Evolutionary conservation across 805 yeast genomes (phyloP), one percentile per base, ranked within the genome.

Genomic region (Candida fluviatilis): DNA sequence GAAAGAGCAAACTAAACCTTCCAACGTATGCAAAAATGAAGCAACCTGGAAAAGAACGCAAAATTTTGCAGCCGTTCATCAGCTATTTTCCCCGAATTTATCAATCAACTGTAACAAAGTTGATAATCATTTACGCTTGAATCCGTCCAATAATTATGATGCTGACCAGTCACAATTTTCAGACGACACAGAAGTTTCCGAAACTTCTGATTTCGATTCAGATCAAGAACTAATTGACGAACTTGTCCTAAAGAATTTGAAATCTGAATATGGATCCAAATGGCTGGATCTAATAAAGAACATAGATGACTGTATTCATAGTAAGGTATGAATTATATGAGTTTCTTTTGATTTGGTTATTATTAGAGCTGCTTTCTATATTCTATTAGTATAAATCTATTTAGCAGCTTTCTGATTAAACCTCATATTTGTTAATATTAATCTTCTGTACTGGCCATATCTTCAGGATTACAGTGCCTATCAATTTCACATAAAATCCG

Each of bases 401-500:
- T n/a, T n/a, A n/a, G n/a, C n/a, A n/a, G n/a, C n/a, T n/a, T n/a
- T n/a, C n/a, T n/a, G n/a, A n/a, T n/a, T n/a, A n/a, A n/a, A n/a
- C n/a, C n/a, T n/a, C n/a, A n/a, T n/a, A n/a, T n/a, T n/a, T n/a
- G n/a, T n/a, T n/a, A n/a, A n/a, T n/a, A n/a, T n/a, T n/a, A 21
- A 6, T 21, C 10, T 21, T 6, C 24, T 6, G 6, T 10, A 21
- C 8, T 21, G 10, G 24, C 6, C 10, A 21, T 6, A 6, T 21
- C 35, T 19, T 23, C 35, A 21, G 16, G 10, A 31, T 38, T 42
- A 11, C 63, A 49, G 47, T 60, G 64, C 36, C 78, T 52, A 41
- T 75, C 76, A 37, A 73, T 64, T 43, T 75, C 80, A 12, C 60
- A 50, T 36, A 58, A 50, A 13, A 76, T 55, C 31, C 58, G 57